A percentile compares a stretch with the other conserved stretches of the same genome.
Evolutionary conservation across 1,139 yeast species (phyloP).

Genomic region (Suhomyces anneliseae): DNA sequence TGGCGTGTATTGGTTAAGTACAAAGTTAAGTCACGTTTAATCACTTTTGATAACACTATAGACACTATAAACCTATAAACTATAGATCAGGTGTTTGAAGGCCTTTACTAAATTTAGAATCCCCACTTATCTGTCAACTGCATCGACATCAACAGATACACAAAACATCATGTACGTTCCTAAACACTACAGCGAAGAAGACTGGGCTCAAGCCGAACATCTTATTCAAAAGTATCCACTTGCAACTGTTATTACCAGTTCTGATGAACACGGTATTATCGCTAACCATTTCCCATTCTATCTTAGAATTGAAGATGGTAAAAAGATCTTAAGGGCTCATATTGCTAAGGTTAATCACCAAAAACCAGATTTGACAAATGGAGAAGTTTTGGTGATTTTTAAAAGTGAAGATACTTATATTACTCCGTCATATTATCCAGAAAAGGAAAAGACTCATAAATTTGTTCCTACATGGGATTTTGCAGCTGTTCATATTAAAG

Average conservation of each 20-base stretch:
- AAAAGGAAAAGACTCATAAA: slow-evolving; percentile 58
- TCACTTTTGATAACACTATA: too few species aligned
- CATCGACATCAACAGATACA: too few species aligned
- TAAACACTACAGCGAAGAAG: slow-evolving; percentile 23
- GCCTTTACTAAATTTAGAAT: too few species aligned
- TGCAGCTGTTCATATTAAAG: slow-evolving; percentile 60
- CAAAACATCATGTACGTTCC: slow-evolving; percentile 16
- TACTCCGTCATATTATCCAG: slow-evolving; percentile 61
- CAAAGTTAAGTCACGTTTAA: too few species aligned
- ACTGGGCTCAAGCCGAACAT: slow-evolving; percentile 40
- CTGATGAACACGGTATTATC: slow-evolving; percentile 36
- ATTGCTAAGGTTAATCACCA: slow-evolving; percentile 58
- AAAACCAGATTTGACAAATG: slow-evolving; percentile 40
- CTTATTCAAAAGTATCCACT: slow-evolving; percentile 51
- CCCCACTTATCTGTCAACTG: too few species aligned
- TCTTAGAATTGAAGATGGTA: slow-evolving; percentile 40
- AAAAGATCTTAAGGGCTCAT: slow-evolving; percentile 53
- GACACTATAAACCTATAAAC: too few species aligned
- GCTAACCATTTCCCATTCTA: slow-evolving; percentile 65
- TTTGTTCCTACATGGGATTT: slow-evolving; percentile 76
- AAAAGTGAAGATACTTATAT: slow-evolving; percentile 56
- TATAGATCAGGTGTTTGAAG: too few species aligned
- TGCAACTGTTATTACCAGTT: slow-evolving; percentile 51
- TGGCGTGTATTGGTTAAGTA: too few species aligned
- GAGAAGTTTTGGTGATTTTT: slow-evolving; percentile 53